Evolutionary conservation across 1,139 yeast species (phyloP).

Genomic region (Saccharomyces hybrid): DNA sequence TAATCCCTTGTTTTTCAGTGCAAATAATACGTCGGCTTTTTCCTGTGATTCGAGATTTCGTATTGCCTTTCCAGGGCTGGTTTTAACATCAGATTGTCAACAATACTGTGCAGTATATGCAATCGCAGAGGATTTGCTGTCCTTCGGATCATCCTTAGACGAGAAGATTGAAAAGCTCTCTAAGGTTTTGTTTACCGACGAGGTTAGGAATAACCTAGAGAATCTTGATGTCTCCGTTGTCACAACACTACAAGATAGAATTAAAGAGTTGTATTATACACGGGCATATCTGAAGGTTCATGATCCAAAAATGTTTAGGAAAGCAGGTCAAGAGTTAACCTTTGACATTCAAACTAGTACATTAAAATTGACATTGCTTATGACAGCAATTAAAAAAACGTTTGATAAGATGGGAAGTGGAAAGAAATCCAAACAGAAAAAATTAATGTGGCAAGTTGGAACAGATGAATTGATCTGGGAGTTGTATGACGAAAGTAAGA

Average conservation of each 20-base stretch:
- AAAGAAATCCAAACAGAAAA: conserved; percentile 31
- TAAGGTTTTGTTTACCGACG: conserved; percentile 39
- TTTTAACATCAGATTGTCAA: conserved; percentile 59
- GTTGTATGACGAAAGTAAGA: conserved; percentile 47
- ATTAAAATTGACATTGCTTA: conserved; percentile 55
- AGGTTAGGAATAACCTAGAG: conserved; percentile 31
- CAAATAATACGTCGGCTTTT: conserved; percentile 12
- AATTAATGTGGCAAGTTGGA: conserved; percentile 51
- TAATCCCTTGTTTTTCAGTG: conserved; percentile 48
- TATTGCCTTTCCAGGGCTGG: conserved; percentile 63
- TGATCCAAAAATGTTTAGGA: conserved; percentile 21
- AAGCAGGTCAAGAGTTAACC: conserved; percentile 39
- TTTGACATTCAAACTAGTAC: conserved; percentile 50
- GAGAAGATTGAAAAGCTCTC: conserved; percentile 53
- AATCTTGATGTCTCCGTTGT: conserved; percentile 30
- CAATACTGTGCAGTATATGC: conserved; percentile 67
- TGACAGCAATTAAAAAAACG: conserved; percentile 57
- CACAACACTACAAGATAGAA: conserved; percentile 24
- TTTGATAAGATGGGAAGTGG: conserved; percentile 37
- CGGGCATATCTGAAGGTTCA: conserved; percentile 27
- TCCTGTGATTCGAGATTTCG: conserved; percentile 27
- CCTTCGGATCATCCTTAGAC: conserved; percentile 54
- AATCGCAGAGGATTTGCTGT: conserved; percentile 54
- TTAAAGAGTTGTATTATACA: conserved; percentile 26
- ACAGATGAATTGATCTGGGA: conserved; percentile 72